Evolutionary conservation across 1,284 basidiomycete species (phyloP).

Genomic region (Ustilago sp.): DNA sequence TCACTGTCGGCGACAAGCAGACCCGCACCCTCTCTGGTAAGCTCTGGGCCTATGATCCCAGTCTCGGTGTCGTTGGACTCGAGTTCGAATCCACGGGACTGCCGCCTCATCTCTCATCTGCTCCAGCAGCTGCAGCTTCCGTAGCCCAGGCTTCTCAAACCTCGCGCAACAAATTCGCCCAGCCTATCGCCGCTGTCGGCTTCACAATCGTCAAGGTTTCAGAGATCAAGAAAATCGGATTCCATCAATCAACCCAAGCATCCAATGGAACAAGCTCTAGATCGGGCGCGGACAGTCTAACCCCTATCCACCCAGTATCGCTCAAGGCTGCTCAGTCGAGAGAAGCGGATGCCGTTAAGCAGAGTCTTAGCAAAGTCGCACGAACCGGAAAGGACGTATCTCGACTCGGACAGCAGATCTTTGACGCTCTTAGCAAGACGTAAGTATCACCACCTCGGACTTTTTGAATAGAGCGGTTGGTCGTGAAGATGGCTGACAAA

Average conservation of each 20-base stretch:
- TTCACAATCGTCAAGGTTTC: conserved; percentile 63
- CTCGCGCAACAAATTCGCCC: conserved; percentile 38
- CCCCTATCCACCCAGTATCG: conserved; percentile 41
- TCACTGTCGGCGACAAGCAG: conserved; percentile 47
- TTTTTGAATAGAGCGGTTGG: neutral
- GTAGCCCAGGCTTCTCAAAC: conserved; percentile 45
- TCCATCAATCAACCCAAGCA: conserved; percentile 17
- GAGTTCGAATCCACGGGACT: conserved; percentile 50
- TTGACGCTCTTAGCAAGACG: conserved; percentile 68
- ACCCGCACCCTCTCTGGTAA: conserved; percentile 50
- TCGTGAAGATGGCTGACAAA: neutral
- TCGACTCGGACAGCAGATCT: conserved; percentile 57
- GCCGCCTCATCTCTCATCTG: conserved; percentile 30
- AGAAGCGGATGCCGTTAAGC: conserved; percentile 53
- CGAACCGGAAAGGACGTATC: conserved; percentile 57
- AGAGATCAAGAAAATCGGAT: conserved; percentile 56
- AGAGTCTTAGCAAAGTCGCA: conserved; percentile 50
- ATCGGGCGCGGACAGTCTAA: conserved; percentile 24
- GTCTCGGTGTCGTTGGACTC: conserved; percentile 56
- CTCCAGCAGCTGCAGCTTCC: conserved; percentile 51
- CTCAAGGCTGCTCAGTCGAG: conserved; percentile 49
- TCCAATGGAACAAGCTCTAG: conserved; percentile 18
- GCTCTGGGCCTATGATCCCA: conserved; percentile 65
- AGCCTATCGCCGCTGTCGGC: conserved; percentile 38
- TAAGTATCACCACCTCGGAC: conserved; percentile 30